Evolutionary conservation across 805 yeast genomes (phyloP), one percentile per base, ranked within the genome.

Genomic region (Yamadazyma philogaea): DNA sequence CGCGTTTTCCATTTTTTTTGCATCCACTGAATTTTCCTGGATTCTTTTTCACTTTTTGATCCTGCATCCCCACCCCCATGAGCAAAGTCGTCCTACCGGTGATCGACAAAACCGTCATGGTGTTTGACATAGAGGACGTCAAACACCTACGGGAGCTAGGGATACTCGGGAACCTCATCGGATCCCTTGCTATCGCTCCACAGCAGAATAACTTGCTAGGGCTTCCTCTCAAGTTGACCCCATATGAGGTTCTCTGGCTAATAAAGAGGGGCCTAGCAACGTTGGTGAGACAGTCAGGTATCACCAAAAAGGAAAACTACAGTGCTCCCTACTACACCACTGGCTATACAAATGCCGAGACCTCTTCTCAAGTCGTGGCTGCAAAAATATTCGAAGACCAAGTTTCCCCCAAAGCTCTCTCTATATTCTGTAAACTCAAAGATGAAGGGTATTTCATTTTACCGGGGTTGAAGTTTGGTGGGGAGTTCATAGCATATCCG

Each of bases 381-480:
- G 17, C 28, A 8, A 34, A 38, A 10, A 12, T 26, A 11, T 38
- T 45, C 30, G 43, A 26, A 30, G 6, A 17, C 14, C 32, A 22
- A n/a, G 39, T 40, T 2, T 28, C 42, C 20, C 33, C 34, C 5
- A 32, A 38, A 7, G 34, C 44, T 30, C 44, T 40, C 19, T n/a
- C 42, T 16, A 37, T 42, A 4, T 49, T 46, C 31, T 39, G 34
- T 14, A 22, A 44, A n/a, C 20, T 81, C 27, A 71, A 72, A 43
- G 51, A 56, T 6, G 55, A 57, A 11, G 80, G 77, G 1, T 84
- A 72, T 58, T 78, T 67, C 44, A 51, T 86, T 14, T 73, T 88
- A 24, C 96, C 98, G 0, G 99, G 99, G 0, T 66, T 89, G 24
- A 74, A 96, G 44, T 91, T 90, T 61, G 99, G 99, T 2, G 95